Base-by-base conservation (phyloP, 495 filamentous ascomycete genomes). In the Aspergillus campestris region DNA sequence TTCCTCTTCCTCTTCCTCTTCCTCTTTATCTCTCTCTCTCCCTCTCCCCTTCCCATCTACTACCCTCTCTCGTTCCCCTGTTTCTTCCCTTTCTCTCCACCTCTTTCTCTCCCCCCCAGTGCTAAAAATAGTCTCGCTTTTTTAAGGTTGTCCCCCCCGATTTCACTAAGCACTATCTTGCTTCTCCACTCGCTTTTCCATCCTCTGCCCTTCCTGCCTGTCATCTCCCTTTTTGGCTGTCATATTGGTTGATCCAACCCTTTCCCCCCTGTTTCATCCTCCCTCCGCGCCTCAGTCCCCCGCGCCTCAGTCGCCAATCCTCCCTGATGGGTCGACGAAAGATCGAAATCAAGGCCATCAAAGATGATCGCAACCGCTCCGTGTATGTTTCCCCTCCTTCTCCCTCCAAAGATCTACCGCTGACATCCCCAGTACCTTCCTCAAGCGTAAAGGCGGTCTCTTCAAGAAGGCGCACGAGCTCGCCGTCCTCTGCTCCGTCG, bases 381-480 rank as follows among this genome's bases (percentile, higher is more conserved):
- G 92, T 95, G 91, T 96, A 87, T 73, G 90, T 77, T 29, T 49
- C 42, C 45, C 38, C 27, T 41, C 40, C 52, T 33, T 37, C 34
- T 33, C 38, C 42, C 42, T 38, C 36, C 29, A 30, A n/a, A n/a
- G n/a, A n/a, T n/a, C 40, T 28, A n/a, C 42, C 34, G n/a, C 7
- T 44, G 11, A 40, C n/a, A 31, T 38, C 9, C 42, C 10, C 42
- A 96, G 94, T 47, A 98, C 92, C 30, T 98, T 98, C 64, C 73
- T 98, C 44, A 98, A 98, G 73, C 86, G 92, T 67, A 98, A 98
- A 70, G 92, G 91, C 53, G 92, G 92, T 56, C 75, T 98, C 18
- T 97, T 98, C 78, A 98, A 98, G 79, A 98, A 98, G 77, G 92
- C 92, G 44, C 88, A 98, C 70, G 92, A 98, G 75, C 78, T 98